Conservation (phyloP, 2,329 filamentous ascomycete genomes). For the Volutella citrinella region DNA sequence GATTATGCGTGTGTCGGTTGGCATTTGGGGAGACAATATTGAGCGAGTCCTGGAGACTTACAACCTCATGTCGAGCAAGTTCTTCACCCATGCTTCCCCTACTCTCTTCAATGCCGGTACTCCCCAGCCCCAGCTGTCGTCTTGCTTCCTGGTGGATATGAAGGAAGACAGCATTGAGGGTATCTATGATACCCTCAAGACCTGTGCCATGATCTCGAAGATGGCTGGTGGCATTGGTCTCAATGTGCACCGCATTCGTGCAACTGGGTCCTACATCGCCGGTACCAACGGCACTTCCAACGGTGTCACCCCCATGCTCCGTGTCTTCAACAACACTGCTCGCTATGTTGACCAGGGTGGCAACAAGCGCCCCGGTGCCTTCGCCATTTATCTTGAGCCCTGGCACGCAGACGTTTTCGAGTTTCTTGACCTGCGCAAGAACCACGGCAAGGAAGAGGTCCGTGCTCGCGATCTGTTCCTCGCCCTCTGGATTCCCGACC, state of each 20-base stretch:
- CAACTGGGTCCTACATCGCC: conserved; percentile 95
- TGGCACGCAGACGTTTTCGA: conserved; percentile 98
- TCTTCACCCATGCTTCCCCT: conserved; percentile 96
- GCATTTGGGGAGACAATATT: conserved; percentile 92
- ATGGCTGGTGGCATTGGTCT: conserved; percentile 97
- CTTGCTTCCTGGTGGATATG: conserved; percentile 99
- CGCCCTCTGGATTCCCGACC: conserved; percentile 95
- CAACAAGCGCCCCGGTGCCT: conserved; percentile 98
- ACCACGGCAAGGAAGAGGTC: conserved; percentile 98
- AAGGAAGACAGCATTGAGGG: conserved; percentile 99
- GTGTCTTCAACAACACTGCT: conserved; percentile 99
- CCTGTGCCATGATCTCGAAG: conserved; percentile 99
- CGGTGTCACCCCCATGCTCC: conserved; percentile 94
- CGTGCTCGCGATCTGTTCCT: conserved; percentile 97
- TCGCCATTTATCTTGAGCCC: conserved; percentile 97
- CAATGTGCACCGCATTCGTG: conserved; percentile 94
- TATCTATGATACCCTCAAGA: conserved; percentile 99
- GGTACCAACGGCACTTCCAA: conserved; percentile 98
- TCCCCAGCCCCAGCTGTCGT: conserved; percentile 89
- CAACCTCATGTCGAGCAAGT: conserved; percentile 98
- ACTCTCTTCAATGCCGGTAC: conserved; percentile 98
- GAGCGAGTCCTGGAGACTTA: conserved; percentile 97
- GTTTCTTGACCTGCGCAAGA: conserved; percentile 97
- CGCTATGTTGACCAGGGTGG: conserved; percentile 98
- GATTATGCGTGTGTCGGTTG: conserved; percentile 98